Conservation (phyloP, 441 rosid species). For the Jatropha multifida region DNA sequence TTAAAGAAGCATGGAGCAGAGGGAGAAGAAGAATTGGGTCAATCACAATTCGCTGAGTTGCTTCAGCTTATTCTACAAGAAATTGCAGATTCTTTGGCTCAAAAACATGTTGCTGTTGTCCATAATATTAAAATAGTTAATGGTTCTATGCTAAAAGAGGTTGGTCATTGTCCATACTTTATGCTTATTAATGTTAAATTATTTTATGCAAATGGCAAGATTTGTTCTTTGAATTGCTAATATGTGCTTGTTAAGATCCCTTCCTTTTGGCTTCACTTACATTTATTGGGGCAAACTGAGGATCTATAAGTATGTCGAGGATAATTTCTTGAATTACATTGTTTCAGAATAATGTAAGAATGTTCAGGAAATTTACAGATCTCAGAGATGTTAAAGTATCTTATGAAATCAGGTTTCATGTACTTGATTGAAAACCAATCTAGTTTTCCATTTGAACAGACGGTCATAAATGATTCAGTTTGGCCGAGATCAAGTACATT, state of each 20-base stretch:
- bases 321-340: not conserved
- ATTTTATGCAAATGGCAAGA: not conserved
- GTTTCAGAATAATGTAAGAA: not conserved
- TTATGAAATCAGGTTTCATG: not conserved
- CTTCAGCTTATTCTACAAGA: slow-evolving; percentile 77
- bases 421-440: not conserved
- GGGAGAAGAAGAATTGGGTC: slow-evolving; percentile 72
- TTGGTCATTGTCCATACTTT: slow-evolving; percentile 18
- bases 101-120: slow-evolving; percentile 44
- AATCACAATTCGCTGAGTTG: slow-evolving; percentile 78
- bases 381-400: not conserved
- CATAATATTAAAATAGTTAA: slow-evolving; percentile 56
- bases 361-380: not conserved
- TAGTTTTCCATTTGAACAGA: not conserved
- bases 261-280: not conserved
- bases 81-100: slow-evolving; percentile 52
- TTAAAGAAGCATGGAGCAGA: slow-evolving; percentile 73
- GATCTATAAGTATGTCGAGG: slow-evolving; percentile 8
- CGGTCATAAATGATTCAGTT: not conserved
- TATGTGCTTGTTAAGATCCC: not conserved
- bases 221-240: slow-evolving; percentile 1
- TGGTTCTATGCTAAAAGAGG: slow-evolving; percentile 67
- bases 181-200: slow-evolving; percentile 2
- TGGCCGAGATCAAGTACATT: not conserved
- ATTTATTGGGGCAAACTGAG: not conserved